Evolutionary conservation across 257 asterid genomes (phyloP).

Genomic region (Coffea canephora): DNA sequence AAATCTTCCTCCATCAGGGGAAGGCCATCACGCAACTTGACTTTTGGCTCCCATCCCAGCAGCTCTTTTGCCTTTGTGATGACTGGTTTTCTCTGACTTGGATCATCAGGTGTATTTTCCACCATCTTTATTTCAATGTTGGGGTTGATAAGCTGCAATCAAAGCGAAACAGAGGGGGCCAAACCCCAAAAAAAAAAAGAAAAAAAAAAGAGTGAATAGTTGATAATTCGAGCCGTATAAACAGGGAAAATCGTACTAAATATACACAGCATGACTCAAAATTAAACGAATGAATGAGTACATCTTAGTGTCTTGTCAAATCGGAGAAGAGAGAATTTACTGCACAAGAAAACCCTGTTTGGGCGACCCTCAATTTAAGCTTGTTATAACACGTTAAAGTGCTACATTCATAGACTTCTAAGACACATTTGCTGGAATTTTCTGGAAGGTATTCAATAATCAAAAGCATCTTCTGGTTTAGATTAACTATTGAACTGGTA

Average conservation of each 20-base stretch:
- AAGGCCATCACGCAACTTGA: slow-evolving; percentile 79
- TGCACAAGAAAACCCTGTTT: not conserved
- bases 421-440: no score
- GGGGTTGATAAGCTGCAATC: slow-evolving; percentile 76
- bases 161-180: not conserved
- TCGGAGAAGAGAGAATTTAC: not conserved
- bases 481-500: no score
- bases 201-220: not conserved
- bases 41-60: slow-evolving; percentile 90
- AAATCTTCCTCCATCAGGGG: slow-evolving; percentile 97
- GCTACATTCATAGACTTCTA: not conserved
- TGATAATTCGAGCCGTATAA: not conserved
- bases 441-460: not conserved
- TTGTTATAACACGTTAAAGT: not conserved
- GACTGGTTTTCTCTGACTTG: slow-evolving; percentile 90
- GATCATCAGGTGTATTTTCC: slow-evolving; percentile 98
- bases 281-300: not conserved
- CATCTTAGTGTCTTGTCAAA: not conserved
- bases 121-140: slow-evolving; percentile 62
- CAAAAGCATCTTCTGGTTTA: not conserved
- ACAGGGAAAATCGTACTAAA: not conserved
- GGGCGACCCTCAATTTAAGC: not conserved
- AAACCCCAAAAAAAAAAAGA: no score
- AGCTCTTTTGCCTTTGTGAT: slow-evolving; percentile 81
- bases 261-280: not conserved